Evolutionary conservation across 2,329 filamentous ascomycete species (phyloP), one percentile per base, ranked within the genome.

Genomic region (Ceratocystis destructans): DNA sequence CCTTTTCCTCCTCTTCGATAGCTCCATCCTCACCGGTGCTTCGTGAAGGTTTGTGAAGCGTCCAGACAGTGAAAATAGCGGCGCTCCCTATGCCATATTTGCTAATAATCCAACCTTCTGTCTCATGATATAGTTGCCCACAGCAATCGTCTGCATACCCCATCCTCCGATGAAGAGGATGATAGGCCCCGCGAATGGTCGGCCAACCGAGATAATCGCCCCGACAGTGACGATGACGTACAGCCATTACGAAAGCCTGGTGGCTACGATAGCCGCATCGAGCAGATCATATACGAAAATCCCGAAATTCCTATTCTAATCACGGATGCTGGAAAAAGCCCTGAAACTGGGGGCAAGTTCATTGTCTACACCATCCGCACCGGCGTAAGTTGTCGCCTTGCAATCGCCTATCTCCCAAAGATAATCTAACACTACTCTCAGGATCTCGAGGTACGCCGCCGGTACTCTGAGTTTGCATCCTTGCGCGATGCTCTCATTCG

Each of bases 331-430:
- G 94, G 94, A 68, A 99, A 99, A 83, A 96, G 93, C 76, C 78
- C 87, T 69, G 93, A 97, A 75, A 92, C 89, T 70, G 91, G 91
- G 66, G 91, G 92, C 17, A 87, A 90, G 77, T 96, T 90, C 73
- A 99, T 99, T 72, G 92, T 96, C 45, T 99, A 99, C 76, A 96
- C 93, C 10, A 97, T 99, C 72, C 84, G 90, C 70, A 97, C 94
- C 50, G 93, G 91, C 62, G 92, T 96, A 86, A 69, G 83, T 67
- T 12, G 25, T 44, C 57, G 41, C 63, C 28, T 64, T 28, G 67
- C 57, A 10, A 12, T 37, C n/a, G 4, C 37, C n/a, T 25, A 48
- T 53, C 31, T 46, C 44, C 66, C 70, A n/a, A 28, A 53, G 12
- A 28, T 5, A n/a, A 37, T 20, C 69, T 69, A 59, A 69, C 67